These are phyloP conservation scores for Lecanosticta acicola DNA, from an alignment of 2,329 filamentous ascomycete genomes.

Conservation along the genomic window DNA sequence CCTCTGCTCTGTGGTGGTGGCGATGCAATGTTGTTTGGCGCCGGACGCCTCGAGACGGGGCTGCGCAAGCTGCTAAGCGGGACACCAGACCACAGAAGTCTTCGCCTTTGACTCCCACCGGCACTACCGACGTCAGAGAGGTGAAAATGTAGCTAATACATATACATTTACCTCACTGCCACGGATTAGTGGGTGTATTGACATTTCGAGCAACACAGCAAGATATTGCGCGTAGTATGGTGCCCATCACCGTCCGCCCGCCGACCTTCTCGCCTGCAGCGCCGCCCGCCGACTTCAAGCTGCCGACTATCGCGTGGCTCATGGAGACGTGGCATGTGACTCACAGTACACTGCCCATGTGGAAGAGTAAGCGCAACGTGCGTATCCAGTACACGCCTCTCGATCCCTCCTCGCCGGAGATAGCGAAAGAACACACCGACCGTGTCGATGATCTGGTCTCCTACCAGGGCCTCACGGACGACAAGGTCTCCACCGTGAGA, in stretches of 20 bases:
- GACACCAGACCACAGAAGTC: too few relatives aligned
- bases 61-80: too few relatives aligned
- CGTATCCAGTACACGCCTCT: conserved; percentile 67
- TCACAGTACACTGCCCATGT: conserved; percentile 73
- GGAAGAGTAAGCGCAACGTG: conserved; percentile 73
- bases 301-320: conserved; percentile 56
- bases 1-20: too few relatives aligned
- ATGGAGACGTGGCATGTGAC: conserved; percentile 66
- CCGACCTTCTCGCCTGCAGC: conserved; percentile 28
- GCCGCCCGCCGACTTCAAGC: conserved; percentile 30
- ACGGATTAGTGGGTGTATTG: too few relatives aligned
- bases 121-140: too few relatives aligned
- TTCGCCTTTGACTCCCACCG: too few relatives aligned
- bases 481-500: conserved; percentile 54
- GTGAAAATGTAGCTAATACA: too few relatives aligned
- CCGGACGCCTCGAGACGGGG: too few relatives aligned
- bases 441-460: conserved; percentile 67
- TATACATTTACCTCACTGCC: too few relatives aligned
- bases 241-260: conserved; percentile 25
- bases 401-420: conserved; percentile 30
- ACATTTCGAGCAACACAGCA: too few relatives aligned
- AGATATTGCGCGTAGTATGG: too few relatives aligned
- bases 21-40: too few relatives aligned
- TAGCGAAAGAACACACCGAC: conserved; percentile 34
- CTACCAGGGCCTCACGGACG: conserved; percentile 53